These are phyloP conservation scores for Sarocladium brachiariae DNA, from an alignment of 2,329 filamentous ascomycete genomes.

Conservation along the genomic window DNA sequence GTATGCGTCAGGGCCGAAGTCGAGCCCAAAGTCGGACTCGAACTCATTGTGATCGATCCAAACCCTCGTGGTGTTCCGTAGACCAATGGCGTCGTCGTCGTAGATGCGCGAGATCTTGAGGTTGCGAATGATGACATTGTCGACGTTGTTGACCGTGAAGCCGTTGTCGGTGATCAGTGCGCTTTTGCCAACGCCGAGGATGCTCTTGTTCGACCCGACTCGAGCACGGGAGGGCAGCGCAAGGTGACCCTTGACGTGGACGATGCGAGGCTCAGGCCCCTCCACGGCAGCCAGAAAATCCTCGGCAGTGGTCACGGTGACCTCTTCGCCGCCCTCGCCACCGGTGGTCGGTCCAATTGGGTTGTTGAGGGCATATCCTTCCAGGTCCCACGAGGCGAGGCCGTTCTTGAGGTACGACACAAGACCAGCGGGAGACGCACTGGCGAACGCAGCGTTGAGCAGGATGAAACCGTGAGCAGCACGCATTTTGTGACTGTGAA, in stretches of 20 bases:
- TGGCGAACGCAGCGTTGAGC: not conserved
- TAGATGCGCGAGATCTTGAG: slow-evolving; percentile 27
- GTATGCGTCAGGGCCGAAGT: slow-evolving; percentile 30
- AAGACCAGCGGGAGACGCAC: not conserved
- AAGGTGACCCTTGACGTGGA: slow-evolving; percentile 36
- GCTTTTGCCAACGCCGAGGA: slow-evolving; percentile 26
- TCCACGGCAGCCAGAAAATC: slow-evolving; percentile 37
- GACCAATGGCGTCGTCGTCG: slow-evolving; percentile 35
- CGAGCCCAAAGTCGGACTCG: slow-evolving; percentile 27
- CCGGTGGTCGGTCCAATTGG: slow-evolving; percentile 31
- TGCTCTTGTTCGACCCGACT: slow-evolving; percentile 37
- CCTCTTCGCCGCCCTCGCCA: slow-evolving; percentile 38
- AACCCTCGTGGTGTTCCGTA: slow-evolving; percentile 36
- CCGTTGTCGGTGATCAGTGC: slow-evolving; percentile 28
- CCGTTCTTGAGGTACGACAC: not conserved
- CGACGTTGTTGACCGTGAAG: slow-evolving; percentile 23
- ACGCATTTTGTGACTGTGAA: not conserved
- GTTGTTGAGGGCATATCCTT: slow-evolving; percentile 25
- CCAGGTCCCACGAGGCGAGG: not conserved
- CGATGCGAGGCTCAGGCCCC: slow-evolving; percentile 32
- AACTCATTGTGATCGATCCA: slow-evolving; percentile 44
- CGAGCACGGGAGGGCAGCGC: slow-evolving; percentile 30
- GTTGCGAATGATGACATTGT: slow-evolving; percentile 32
- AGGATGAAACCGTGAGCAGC: not conserved
- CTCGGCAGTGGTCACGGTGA: slow-evolving; percentile 33